Evolutionary conservation across 495 filamentous ascomycete genomes (phyloP).

Genomic region (Hypoxylon trugodes): DNA sequence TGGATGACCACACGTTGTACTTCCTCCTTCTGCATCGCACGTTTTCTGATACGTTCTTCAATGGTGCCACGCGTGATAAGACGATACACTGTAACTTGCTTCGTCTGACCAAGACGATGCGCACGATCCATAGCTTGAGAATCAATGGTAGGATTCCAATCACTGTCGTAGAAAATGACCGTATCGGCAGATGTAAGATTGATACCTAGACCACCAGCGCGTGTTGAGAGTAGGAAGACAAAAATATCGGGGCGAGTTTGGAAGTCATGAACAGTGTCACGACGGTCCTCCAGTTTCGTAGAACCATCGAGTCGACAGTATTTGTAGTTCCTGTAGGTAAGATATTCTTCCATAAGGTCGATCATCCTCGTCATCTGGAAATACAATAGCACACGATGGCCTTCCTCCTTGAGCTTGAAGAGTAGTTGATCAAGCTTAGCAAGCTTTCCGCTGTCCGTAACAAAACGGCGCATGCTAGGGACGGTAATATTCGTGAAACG

Average conservation of each 20-base stretch:
- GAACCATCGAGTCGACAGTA: constrained; percentile 96
- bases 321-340: constrained; percentile 98
- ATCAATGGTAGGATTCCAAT: constrained; percentile 99
- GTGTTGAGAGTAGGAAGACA: constrained; percentile 93
- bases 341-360: constrained; percentile 98
- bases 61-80: constrained; percentile 97
- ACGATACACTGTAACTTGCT: constrained; percentile 95
- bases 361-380: constrained; percentile 99
- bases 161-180: constrained; percentile 99
- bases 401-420: constrained; percentile 85
- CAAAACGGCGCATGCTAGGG: constrained; percentile 98
- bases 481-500: constrained; percentile 91
- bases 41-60: constrained; percentile 97
- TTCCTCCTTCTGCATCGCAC: constrained; percentile 97
- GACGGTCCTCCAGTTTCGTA: constrained; percentile 96
- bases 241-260: constrained; percentile 92
- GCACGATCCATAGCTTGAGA: constrained; percentile 99
- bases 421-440: constrained; percentile 90
- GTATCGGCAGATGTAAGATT: constrained; percentile 92
- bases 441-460: constrained; percentile 96
- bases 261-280: constrained; percentile 97
- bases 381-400: constrained; percentile 96
- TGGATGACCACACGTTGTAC: constrained; percentile 98
- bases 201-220: constrained; percentile 97
- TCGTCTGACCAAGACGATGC: constrained; percentile 95